Base-by-base conservation (phyloP, 1,284 basidiomycete genomes). In the Ustilago trichophora region DNA sequence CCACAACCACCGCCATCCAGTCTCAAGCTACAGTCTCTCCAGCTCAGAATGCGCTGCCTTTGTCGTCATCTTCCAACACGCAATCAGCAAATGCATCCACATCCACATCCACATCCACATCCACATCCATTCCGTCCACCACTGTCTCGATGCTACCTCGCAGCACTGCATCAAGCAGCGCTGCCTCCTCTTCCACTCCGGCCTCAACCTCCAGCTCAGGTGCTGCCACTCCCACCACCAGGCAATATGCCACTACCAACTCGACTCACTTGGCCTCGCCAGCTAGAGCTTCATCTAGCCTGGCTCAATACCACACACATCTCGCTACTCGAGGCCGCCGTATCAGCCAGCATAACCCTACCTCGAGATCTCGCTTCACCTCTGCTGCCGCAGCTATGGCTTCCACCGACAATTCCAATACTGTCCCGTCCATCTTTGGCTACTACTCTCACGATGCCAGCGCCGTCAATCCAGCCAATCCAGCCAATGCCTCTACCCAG, bases 361-460 rank as follows among this genome's bases (percentile, higher is more conserved):
- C 29, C 19, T 25, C 25, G 4, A 12, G 1, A 11, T 10, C 31
- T 35, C 29, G 32, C 26, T 36, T 31, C n/a, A 12, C 6, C 36
- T 15, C 50, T 3, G 37, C 49, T 16, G 50, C 65, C 24, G 35
- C 65, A 0, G 40, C 48, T 15, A 22, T 69, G 38, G 40, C 66
- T 8, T 41, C 48, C 13, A 31, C 55, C 5, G 55, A 58, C 27
- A 37, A 27, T 4, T 22, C 38, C 22, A 54, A 36, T 21, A 10
- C 41, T 4, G 41, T 59, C 2, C 63, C 68, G 7, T 71, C 68
- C 42, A 47, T 71, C 24, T 71, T 66, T 49, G 63, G 63, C 42
- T 65, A 42, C 43, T 64, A 70, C 27, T 60, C 67, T n/a, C 60
- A 60, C 33, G 53, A 57, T 29, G 55, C 22, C 11, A 36, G 19